Conservation (phyloP, 306 rosid species). For the Datisca glomerata region DNA sequence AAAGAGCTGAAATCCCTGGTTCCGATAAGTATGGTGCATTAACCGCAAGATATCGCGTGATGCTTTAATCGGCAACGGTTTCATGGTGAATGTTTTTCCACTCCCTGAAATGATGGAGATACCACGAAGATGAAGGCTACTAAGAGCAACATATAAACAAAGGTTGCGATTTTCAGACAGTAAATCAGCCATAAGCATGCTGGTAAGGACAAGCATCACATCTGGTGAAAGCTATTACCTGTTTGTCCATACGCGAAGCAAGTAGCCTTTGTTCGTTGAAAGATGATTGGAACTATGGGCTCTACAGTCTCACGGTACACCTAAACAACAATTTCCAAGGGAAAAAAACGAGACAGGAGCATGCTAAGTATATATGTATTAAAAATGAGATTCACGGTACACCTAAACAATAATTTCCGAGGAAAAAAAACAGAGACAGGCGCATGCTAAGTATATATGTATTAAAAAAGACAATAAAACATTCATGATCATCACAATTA, state of each 20-base stretch:
- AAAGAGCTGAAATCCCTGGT: constrained; percentile 81
- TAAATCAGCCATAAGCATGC: constrained; percentile 1
- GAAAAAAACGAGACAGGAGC: constrained; percentile 5
- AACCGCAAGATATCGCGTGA: constrained; percentile 89
- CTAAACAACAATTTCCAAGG: constrained; percentile 22
- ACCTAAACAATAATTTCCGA: no score
- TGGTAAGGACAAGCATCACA: constrained; percentile 16
- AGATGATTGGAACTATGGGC: constrained; percentile 96
- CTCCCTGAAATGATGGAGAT: constrained; percentile 47
- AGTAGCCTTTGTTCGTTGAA: constrained; percentile 95
- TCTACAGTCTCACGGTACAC: constrained; percentile 96
- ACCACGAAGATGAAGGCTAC: constrained; percentile 8
- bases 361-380: no score
- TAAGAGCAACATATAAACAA: no score
- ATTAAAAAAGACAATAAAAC: no score
- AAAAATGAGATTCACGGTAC: no score
- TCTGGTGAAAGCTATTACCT: constrained; percentile 45
- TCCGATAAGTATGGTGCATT: constrained; percentile 93
- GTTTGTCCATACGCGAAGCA: constrained; percentile 99
- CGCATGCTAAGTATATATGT: constrained; percentile 9
- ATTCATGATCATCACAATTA: constrained; percentile 2
- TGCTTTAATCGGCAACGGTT: constrained; percentile 92
- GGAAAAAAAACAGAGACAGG: no score
- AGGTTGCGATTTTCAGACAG: no score
- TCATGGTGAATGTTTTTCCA: constrained; percentile 95